A percentile compares a stretch with the other conserved stretches of the same genome.
phyloP scores from a whole-genome alignment of 192 early-diverging fungal species.

The Jimgerdemannia flammicorona region DNA sequence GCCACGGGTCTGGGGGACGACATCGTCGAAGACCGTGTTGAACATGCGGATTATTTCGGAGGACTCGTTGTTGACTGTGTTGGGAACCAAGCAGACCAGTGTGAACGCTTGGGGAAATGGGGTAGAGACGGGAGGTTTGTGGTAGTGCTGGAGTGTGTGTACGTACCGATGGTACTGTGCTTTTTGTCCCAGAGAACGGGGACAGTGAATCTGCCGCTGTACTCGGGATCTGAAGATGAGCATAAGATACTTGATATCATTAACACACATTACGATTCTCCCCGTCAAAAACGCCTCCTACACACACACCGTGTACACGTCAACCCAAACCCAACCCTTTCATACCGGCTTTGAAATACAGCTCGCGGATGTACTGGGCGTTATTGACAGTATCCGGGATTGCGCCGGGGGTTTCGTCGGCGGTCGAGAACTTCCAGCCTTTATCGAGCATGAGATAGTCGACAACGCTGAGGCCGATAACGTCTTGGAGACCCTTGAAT shows the following conservation, averaged over 20 bases:
- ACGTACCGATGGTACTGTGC: slow-evolving; percentile 72
- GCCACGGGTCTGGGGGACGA: slow-evolving; percentile 57
- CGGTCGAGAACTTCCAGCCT: slow-evolving; percentile 77
- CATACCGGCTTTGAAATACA: slow-evolving; percentile 86
- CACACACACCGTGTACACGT: too few species aligned
- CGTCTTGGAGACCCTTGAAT: slow-evolving; percentile 84
- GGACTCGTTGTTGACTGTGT: slow-evolving; percentile 88
- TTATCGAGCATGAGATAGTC: slow-evolving; percentile 74
- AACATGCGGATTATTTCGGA: slow-evolving; percentile 96
- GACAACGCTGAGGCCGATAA: slow-evolving; percentile 86
- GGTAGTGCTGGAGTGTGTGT: background rate
- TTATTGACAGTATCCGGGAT: slow-evolving; percentile 74
- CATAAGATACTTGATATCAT: too few species aligned
- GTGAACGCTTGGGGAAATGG: background rate
- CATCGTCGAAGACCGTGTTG: slow-evolving; percentile 84
- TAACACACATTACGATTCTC: too few species aligned
- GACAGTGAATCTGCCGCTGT: slow-evolving; percentile 72
- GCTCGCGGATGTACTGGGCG: slow-evolving; percentile 72
- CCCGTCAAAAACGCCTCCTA: too few species aligned
- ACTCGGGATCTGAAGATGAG: slow-evolving; percentile 13
- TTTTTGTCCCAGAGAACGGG: slow-evolving; percentile 98
- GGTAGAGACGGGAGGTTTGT: background rate
- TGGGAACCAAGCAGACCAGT: background rate
- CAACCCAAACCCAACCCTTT: background rate
- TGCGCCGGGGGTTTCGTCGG: slow-evolving; percentile 71